Percentiles rank a stretch among this genome's conserved stretches.
Evolutionary conservation across 1,284 basidiomycete species (phyloP).

Genomic region (Ganoderma leucocontextum): DNA sequence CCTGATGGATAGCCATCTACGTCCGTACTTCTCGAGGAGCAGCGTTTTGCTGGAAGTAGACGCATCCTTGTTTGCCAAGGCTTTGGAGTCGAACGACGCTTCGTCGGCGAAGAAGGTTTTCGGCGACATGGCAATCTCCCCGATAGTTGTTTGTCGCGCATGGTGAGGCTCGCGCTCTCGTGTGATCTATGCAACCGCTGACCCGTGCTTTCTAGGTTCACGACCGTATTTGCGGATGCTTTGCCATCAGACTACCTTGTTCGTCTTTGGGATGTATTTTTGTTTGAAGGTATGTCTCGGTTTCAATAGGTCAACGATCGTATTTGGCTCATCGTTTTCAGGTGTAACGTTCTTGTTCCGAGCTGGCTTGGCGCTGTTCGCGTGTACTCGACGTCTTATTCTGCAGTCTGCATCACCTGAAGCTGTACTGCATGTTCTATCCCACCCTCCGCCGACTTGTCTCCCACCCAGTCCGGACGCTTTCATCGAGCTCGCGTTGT

Average conservation of each 20-base stretch:
- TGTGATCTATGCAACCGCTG: neutral
- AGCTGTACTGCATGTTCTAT: conserved; percentile 58
- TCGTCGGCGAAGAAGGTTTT: conserved; percentile 73
- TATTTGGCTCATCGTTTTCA: conserved; percentile 39
- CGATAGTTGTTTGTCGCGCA: conserved; percentile 62
- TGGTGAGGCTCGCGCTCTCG: conserved; percentile 55
- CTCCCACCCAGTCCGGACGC: conserved; percentile 68
- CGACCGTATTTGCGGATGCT: conserved; percentile 76
- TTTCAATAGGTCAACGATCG: no score
- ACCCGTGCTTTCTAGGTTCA: conserved; percentile 60
- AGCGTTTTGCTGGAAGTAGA: conserved; percentile 85
- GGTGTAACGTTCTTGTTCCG: conserved; percentile 86
- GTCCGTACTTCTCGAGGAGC: conserved; percentile 81
- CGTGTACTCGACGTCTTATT: conserved; percentile 67
- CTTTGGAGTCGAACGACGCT: conserved; percentile 75
- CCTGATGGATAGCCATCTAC: conserved; percentile 82
- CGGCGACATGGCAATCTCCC: conserved; percentile 66
- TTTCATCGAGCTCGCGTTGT: conserved; percentile 67
- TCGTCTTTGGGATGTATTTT: conserved; percentile 88
- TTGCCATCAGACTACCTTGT: conserved; percentile 83
- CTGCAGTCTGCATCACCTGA: conserved; percentile 60
- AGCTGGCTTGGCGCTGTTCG: conserved; percentile 78
- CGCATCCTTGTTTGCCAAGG: conserved; percentile 77
- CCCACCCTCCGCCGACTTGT: conserved; percentile 58
- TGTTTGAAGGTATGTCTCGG: conserved; percentile 74